Base-by-base conservation (phyloP, 805 yeast genomes). In the Spathaspora boniae region DNA sequence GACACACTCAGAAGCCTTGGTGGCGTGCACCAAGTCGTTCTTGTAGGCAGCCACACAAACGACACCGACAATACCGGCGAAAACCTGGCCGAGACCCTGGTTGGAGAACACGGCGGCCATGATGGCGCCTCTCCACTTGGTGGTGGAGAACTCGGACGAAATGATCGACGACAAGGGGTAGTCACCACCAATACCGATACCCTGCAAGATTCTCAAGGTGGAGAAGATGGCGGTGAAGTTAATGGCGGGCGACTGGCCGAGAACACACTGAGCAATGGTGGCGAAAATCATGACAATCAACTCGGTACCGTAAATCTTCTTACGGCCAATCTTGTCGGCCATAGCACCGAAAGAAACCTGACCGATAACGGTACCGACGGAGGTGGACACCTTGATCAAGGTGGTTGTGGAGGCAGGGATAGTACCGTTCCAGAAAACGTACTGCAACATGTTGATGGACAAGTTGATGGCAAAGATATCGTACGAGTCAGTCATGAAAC, bases 151-250 rank as follows among this genome's bases (percentile, higher is more conserved):
- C 70, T 87, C 96, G 40, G 96, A 82, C 7, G 95, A 82, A 47
- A 87, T 87, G 60, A 87, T 82, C n/a, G 95, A 86, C 12, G 95
- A 86, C 53, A 88, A 73, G 48, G 96, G 96, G 62, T 87, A 87
- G 69, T 87, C 96, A 74, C 96, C 96, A 70, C 96, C 96, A 51
- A 87, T 88, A 78, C 96, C 96, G 51, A 88, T 82, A 73, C 96
- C 96, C 86, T 81, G 82, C 44, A 87, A 55, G 47, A 87, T 80
- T 78, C 96, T 83, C 68, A 79, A 81, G 54, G 82, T 80, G 8
- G 81, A 65, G 44, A 88, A 70, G 34, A 86, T 71, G 29, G 93
- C 95, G 38, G 78, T 76, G 53, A 86, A 82, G 54, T 70, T 73
- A 42, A 86, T 65, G 46, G 82, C 93, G 17, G 85, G 75, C 17